These are phyloP conservation scores for Dryadomyces quercus-mongolicae DNA, from an alignment of 2,329 filamentous ascomycete species.

Conservation along the genomic window DNA sequence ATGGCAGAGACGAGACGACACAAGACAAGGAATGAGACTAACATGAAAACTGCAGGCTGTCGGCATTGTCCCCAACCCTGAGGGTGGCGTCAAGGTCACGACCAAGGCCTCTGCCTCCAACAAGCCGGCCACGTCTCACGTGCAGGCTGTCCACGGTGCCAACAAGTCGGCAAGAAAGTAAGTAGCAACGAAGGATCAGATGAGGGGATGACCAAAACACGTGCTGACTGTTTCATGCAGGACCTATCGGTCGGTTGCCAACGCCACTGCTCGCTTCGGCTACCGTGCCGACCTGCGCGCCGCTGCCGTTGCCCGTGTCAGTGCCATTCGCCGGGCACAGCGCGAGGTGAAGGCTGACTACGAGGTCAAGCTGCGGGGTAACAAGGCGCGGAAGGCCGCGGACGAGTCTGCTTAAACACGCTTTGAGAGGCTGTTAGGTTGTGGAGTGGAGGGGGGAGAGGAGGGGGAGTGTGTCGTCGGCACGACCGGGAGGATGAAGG, in stretches of 20 bases:
- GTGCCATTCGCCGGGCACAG: constrained; percentile 72
- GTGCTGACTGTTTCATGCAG: constrained; percentile 27
- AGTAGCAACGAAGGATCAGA: constrained; percentile 24
- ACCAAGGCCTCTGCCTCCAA: constrained; percentile 69
- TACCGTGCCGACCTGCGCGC: constrained; percentile 74
- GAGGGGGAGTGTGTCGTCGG: neutral
- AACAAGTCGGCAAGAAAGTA: constrained; percentile 69
- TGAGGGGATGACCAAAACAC: neutral
- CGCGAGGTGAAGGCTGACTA: constrained; percentile 62
- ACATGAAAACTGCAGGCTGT: constrained; percentile 53
- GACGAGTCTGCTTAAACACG: constrained; percentile 31
- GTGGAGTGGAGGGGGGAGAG: no score
- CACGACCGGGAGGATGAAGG: neutral
- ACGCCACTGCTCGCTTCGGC: constrained; percentile 65
- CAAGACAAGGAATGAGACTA: neutral
- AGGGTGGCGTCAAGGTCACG: constrained; percentile 68
- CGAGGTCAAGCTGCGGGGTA: constrained; percentile 65
- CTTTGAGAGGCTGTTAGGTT: neutral
- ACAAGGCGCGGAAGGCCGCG: constrained; percentile 66
- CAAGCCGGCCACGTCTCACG: constrained; percentile 58
- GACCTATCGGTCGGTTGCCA: constrained; percentile 82
- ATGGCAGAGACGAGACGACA: neutral
- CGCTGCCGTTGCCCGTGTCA: constrained; percentile 74
- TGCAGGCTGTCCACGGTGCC: constrained; percentile 56
- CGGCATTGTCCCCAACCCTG: constrained; percentile 62